Percentiles rank a stretch among this genome's conserved stretches.
Conservation (phyloP, 441 rosid species). For the Bruguiera hainesii region DNA sequence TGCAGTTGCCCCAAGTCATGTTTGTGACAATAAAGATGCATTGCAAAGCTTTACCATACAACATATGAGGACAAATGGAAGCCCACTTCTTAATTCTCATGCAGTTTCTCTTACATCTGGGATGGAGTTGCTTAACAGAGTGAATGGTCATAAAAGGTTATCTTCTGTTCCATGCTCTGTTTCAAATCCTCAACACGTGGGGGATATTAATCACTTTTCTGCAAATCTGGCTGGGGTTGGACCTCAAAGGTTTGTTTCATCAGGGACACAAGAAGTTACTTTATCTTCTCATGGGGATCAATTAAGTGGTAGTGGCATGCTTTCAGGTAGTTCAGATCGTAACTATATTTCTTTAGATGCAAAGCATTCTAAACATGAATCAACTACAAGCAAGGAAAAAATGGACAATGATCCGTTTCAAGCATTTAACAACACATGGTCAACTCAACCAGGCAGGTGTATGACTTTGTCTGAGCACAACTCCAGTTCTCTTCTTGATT, state of each 20-base stretch:
- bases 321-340: constrained; percentile 26
- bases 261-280: constrained; percentile 30
- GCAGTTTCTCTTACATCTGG: constrained; percentile 15
- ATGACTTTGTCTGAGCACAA: constrained; percentile 22
- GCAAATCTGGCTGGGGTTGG: constrained; percentile 13
- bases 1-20: constrained; percentile 24
- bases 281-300: constrained; percentile 24
- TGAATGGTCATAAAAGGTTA: constrained; percentile 15
- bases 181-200: constrained; percentile 20
- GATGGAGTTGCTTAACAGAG: constrained; percentile 15
- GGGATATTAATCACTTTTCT: constrained; percentile 21
- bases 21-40: constrained; percentile 15
- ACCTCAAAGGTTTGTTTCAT: constrained; percentile 23
- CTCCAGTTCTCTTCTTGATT: constrained; percentile 22
- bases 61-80: constrained; percentile 20
- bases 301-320: constrained; percentile 15
- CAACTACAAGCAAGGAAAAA: constrained; percentile 25
- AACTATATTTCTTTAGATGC: constrained; percentile 16
- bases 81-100: constrained; percentile 17
- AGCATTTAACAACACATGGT: constrained; percentile 22
- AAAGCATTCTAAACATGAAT: constrained; percentile 21
- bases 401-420: constrained; percentile 29
- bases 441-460: constrained; percentile 20
- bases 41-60: constrained; percentile 14
- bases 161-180: constrained; percentile 17